phyloP scores from a whole-genome alignment of 1,139 yeast genomes.

The Hansenula lynferdii region DNA sequence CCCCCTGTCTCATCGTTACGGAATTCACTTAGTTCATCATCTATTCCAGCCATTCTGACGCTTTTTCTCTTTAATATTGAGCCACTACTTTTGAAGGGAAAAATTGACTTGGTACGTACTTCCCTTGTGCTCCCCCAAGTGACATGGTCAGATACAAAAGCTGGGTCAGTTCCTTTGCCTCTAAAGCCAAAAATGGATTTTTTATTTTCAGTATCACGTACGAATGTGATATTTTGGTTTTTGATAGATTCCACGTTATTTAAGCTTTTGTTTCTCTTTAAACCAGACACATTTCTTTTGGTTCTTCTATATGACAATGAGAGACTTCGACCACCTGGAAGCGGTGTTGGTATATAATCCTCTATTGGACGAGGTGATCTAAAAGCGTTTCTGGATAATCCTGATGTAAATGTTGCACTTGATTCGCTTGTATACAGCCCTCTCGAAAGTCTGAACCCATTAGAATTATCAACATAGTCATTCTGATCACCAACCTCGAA shows the following conservation, averaged over 20 bases:
- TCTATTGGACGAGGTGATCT: conserved; percentile 1
- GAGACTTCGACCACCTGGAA: conserved; percentile 4
- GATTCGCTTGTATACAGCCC: too few relatives aligned
- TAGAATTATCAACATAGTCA: background rate
- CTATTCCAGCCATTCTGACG: too few relatives aligned
- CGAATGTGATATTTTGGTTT: conserved; percentile 8
- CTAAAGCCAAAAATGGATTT: too few relatives aligned
- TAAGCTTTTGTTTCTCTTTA: conserved; percentile 2
- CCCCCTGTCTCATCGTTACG: too few relatives aligned
- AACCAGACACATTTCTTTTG: background rate
- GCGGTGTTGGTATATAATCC: conserved; percentile 9
- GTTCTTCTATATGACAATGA: conserved; percentile 1
- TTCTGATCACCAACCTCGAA: background rate
- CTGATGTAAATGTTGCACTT: too few relatives aligned
- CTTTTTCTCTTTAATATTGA: background rate
- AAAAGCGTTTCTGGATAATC: too few relatives aligned
- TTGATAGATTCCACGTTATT: background rate
- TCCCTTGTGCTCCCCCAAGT: too few relatives aligned
- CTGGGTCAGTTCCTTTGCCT: too few relatives aligned
- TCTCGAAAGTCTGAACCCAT: conserved; percentile 1
- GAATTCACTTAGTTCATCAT: too few relatives aligned
- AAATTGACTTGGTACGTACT: too few relatives aligned
- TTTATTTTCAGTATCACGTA: conserved; percentile 9
- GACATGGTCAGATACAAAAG: too few relatives aligned
- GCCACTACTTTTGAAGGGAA: background rate